phyloP scores from a whole-genome alignment of 2,329 filamentous ascomycete genomes.

The Hypoxylon sp. region DNA sequence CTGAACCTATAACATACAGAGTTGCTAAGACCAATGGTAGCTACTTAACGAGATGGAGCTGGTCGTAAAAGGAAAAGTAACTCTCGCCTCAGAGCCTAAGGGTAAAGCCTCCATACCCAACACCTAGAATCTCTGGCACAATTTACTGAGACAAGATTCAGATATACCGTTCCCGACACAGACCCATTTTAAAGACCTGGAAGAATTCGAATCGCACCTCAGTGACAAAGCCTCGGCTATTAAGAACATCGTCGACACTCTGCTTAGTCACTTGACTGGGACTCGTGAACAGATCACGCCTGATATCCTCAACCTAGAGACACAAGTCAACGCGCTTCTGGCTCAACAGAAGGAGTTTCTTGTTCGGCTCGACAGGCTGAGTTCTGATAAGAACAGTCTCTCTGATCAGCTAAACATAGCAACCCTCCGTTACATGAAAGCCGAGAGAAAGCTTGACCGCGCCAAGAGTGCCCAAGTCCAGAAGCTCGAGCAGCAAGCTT shows the following conservation, averaged over 20 bases:
- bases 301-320: slow-evolving; percentile 76
- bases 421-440: slow-evolving; percentile 90
- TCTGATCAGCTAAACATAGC: slow-evolving; percentile 88
- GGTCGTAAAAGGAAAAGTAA: slow-evolving; percentile 60
- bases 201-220: slow-evolving; percentile 84
- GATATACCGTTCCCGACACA: slow-evolving; percentile 65
- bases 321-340: slow-evolving; percentile 76
- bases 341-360: slow-evolving; percentile 84
- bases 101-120: slow-evolving; percentile 45
- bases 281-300: slow-evolving; percentile 66
- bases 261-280: slow-evolving; percentile 68
- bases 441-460: slow-evolving; percentile 92
- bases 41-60: slow-evolving; percentile 71
- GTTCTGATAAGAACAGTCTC: slow-evolving; percentile 82
- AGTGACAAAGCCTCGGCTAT: slow-evolving; percentile 79
- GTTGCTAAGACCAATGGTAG: slow-evolving; percentile 54
- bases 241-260: slow-evolving; percentile 73
- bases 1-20: slow-evolving; percentile 10
- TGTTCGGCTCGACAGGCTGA: slow-evolving; percentile 77
- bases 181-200: slow-evolving; percentile 68
- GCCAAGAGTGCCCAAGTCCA: slow-evolving; percentile 88
- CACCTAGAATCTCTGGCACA: too few species aligned
- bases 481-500: slow-evolving; percentile 89
- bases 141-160: slow-evolving; percentile 47
- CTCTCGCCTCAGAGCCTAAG: slow-evolving; percentile 54